Evolutionary conservation across 495 filamentous ascomycete genomes (phyloP), one percentile per base, ranked within the genome.

Genomic region (Copromyces sp.): DNA sequence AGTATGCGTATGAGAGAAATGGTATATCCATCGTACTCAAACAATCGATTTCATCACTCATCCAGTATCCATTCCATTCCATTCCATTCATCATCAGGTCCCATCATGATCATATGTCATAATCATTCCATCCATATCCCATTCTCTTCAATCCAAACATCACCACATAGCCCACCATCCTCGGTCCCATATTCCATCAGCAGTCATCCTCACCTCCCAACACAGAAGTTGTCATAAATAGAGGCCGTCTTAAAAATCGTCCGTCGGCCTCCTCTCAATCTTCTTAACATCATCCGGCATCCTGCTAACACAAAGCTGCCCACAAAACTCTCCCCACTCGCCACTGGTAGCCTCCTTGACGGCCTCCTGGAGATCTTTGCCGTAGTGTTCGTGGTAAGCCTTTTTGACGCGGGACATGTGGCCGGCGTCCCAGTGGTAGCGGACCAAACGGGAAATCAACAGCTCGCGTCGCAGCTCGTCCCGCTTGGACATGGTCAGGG

Each of bases 341-440:
- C 84, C 84, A 65, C 78, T 82, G 16, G 85, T 87, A 17, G 81
- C 85, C 38, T 87, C 86, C 39, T 77, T 76, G 14, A 88, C 86
- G 1, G 87, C 89, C 68, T 90, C 86, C 75, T 90, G 87, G 70
- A 97, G 82, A 47, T 91, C 89, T 69, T 86, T 82, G n/a, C 85
- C 85, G 80, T 94, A 96, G 42, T 92, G 86, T 70, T 88, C 87
- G 69, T 89, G 85, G 77, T 91, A 96, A 45, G 91, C 90, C 9
- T 78, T 76, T 83, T 93, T 93, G 37, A 96, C 87, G 45, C 80
- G 83, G 68, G 89, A 87, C 81, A 97, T 85, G 78, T 97, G 93
- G 59, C 84, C 81, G 1, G 88, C 87, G 77, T 97, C 93, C 93
- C 93, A 96, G 78, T 97, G 93, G 74, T 92, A 88, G 37, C 93